Conservation (phyloP, 75 land plant genomes). For the Cunninghamia lanceolata region DNA sequence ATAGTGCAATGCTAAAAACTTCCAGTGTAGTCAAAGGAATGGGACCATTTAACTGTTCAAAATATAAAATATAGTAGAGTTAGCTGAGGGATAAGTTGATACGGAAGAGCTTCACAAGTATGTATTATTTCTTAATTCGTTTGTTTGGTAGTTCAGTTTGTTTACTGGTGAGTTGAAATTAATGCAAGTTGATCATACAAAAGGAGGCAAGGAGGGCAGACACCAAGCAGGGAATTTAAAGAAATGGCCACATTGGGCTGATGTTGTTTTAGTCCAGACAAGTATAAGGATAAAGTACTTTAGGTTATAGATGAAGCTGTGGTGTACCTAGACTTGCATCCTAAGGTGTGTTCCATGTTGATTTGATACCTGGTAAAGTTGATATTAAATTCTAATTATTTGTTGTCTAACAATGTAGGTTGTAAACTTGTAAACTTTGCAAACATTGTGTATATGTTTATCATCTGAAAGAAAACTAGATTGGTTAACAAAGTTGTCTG, state of each 20-base stretch:
- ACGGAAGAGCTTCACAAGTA: neutral
- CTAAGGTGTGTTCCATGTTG: slow-evolving; percentile 27
- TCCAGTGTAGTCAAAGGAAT: neutral
- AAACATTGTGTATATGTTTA: neutral
- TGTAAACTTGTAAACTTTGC: neutral
- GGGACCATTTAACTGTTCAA: neutral
- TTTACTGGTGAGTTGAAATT: neutral
- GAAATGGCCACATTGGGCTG: slow-evolving; percentile 41
- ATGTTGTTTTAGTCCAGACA: slow-evolving; percentile 35
- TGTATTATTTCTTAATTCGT: neutral
- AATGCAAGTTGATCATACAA: slow-evolving; percentile 1
- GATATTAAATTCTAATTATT: neutral
- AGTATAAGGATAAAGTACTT: slow-evolving; percentile 21
- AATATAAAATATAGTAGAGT: neutral
- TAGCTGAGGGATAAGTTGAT: neutral
- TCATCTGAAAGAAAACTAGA: neutral
- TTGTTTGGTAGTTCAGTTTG: neutral
- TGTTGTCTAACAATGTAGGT: neutral
- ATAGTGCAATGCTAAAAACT: no score
- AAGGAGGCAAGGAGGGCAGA: neutral
- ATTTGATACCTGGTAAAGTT: neutral
- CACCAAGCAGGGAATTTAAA: neutral
- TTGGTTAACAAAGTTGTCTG: neutral
- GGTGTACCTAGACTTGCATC: slow-evolving; percentile 33
- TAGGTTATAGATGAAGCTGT: slow-evolving; percentile 34